phyloP scores from a whole-genome alignment of 805 yeast species.

The Sugiyamaella boreocaroliniensis region DNA sequence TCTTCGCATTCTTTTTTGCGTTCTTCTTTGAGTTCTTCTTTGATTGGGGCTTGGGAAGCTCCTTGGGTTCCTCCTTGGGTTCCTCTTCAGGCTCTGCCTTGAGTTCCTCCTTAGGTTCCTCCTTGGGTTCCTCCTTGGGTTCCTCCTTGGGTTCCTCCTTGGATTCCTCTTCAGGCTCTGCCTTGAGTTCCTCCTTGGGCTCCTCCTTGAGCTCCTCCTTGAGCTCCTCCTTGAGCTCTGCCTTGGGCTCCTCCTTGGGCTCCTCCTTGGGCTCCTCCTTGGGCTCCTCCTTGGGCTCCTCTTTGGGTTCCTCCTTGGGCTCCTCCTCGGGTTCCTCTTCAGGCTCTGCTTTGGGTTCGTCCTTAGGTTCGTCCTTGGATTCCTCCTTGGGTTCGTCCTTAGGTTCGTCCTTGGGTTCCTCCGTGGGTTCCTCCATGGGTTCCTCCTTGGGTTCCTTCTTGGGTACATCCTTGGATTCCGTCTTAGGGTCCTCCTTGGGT shows the following conservation, averaged over 20 bases:
- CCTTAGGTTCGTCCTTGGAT: background rate
- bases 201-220: constrained; percentile 1
- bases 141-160: background rate
- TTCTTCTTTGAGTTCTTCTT: background rate
- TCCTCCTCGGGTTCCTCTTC: constrained; percentile 4
- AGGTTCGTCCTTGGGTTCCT: background rate
- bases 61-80: background rate
- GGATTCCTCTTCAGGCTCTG: background rate
- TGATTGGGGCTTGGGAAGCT: background rate
- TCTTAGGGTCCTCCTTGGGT: background rate
- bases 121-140: background rate
- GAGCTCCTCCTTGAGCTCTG: background rate
- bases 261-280: constrained; percentile 3
- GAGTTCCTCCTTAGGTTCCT: background rate
- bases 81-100: background rate
- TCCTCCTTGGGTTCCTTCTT: background rate
- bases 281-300: background rate
- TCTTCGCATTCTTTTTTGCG: background rate
- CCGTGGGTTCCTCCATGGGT: background rate
- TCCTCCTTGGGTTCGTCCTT: background rate
- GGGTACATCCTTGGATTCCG: background rate
- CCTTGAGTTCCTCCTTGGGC: background rate
- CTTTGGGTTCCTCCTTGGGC: constrained; percentile 5
- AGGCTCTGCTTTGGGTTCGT: background rate
- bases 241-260: background rate